A percentile compares a stretch with the other conserved stretches of the same genome.
Evolutionary conservation across 371 early-diverging fungal species (phyloP).

Genomic region (Dichotomocladium elegans): DNA sequence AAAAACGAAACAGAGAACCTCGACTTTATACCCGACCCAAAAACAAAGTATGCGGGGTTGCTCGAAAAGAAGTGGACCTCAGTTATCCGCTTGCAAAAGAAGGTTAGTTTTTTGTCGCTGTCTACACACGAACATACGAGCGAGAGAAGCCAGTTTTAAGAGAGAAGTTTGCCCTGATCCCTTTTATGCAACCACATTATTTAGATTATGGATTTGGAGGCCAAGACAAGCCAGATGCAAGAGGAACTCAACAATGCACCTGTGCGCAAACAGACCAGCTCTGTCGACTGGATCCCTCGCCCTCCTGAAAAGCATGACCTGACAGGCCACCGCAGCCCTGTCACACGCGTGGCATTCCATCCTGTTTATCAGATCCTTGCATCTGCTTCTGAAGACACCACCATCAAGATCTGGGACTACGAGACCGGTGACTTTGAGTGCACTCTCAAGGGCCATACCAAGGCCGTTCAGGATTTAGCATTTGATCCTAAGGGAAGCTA

Average conservation of each 20-base stretch:
- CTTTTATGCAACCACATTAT: no score
- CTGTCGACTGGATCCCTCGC: conserved; percentile 78
- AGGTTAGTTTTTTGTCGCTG: no score
- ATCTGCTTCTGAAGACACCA: conserved; percentile 87
- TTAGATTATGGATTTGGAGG: conserved; percentile 89
- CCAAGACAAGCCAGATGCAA: conserved; percentile 69
- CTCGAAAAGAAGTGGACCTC: conserved; percentile 95
- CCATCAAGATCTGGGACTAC: conserved; percentile 89
- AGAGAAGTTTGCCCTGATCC: neutral
- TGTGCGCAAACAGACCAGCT: conserved; percentile 53
- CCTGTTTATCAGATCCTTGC: conserved; percentile 82
- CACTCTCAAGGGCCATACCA: conserved; percentile 91
- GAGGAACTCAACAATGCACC: conserved; percentile 72
- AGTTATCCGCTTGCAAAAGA: conserved; percentile 87
- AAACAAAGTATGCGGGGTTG: conserved; percentile 77
- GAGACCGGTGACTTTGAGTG: conserved; percentile 89
- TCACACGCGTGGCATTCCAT: conserved; percentile 85
- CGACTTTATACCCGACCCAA: conserved; percentile 71
- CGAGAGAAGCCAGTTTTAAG: neutral
- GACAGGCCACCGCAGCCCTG: conserved; percentile 77
- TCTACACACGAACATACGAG: no score
- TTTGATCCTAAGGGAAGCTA: conserved; percentile 80
- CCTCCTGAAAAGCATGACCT: conserved; percentile 74
- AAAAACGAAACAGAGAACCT: conserved; percentile 70
- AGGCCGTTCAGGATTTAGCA: conserved; percentile 80